Evolutionary conservation across 1,284 basidiomycete genomes (phyloP).

Genomic region (Volvariella surrecta): DNA sequence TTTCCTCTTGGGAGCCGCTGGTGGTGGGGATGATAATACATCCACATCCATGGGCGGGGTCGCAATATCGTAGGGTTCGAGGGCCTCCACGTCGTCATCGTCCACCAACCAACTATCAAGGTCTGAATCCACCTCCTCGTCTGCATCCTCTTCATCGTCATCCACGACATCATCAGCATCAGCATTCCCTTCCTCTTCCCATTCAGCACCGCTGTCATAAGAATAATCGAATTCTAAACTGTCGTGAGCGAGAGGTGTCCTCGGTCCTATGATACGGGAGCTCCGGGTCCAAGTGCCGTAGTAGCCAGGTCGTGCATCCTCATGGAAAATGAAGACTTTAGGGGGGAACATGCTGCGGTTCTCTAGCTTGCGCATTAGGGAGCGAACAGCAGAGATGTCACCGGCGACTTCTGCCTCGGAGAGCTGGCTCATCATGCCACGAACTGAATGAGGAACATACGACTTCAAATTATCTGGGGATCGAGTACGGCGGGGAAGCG

Average conservation of each 20-base stretch:
- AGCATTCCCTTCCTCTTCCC: conserved; percentile 70
- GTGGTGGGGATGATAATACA: conserved; percentile 23
- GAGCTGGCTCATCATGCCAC: conserved; percentile 53
- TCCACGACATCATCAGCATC: conserved; percentile 68
- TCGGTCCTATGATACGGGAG: conserved; percentile 61
- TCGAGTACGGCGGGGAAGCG: conserved; percentile 6
- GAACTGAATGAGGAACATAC: conserved; percentile 27
- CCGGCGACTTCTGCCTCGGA: conserved; percentile 72
- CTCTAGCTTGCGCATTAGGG: conserved; percentile 42
- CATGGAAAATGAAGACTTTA: conserved; percentile 70
- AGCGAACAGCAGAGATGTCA: conserved; percentile 53
- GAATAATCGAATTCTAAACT: conserved; percentile 66
- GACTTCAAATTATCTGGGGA: conserved; percentile 20
- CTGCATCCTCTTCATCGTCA: conserved; percentile 58
- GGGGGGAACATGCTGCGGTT: conserved; percentile 53
- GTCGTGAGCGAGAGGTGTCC: conserved; percentile 70
- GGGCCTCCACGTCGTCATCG: conserved; percentile 50
- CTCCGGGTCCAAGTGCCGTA: conserved; percentile 81
- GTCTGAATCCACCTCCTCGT: conserved; percentile 62
- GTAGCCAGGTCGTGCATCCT: conserved; percentile 77
- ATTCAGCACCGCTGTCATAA: conserved; percentile 82
- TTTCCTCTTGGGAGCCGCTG: conserved; percentile 45
- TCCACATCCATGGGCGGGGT: conserved; percentile 30
- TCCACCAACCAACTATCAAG: conserved; percentile 72
- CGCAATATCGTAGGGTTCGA: conserved; percentile 31